Conservation (phyloP, 805 yeast species). For the Pichia thaimueangensis region DNA sequence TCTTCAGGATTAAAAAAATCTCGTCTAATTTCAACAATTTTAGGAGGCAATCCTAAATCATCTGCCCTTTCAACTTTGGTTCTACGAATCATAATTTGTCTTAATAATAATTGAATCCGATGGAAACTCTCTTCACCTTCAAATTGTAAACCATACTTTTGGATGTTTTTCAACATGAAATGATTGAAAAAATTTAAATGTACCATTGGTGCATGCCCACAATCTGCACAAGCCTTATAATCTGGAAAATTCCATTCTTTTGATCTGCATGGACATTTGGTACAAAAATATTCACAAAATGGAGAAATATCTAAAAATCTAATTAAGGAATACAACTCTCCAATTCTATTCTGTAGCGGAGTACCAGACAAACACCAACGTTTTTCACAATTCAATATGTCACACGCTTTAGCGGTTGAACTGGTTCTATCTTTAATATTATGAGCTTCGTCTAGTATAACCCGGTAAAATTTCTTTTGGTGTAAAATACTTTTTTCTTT, state of each 20-base stretch:
- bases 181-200: conserved; percentile 95
- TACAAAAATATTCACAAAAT: conserved; percentile 83
- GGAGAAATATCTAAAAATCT: conserved; percentile 81
- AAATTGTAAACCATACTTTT: conserved; percentile 73
- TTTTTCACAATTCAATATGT: conserved; percentile 59
- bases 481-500: conserved; percentile 77
- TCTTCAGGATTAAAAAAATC: conserved; percentile 93
- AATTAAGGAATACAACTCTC: conserved; percentile 90
- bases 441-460: conserved; percentile 93
- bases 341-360: conserved; percentile 92
- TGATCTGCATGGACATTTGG: conserved; percentile 83
- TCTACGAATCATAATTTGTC: conserved; percentile 84
- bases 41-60: conserved; percentile 94
- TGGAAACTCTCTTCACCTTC: conserved; percentile 75
- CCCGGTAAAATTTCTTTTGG: conserved; percentile 69
- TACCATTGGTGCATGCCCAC: conserved; percentile 91
- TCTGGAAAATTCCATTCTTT: conserved; percentile 81
- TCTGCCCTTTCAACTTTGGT: conserved; percentile 96
- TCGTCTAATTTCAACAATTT: conserved; percentile 81
- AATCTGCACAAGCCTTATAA: conserved; percentile 73
- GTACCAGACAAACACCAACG: conserved; percentile 95
- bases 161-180: conserved; percentile 90
- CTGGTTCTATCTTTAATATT: conserved; percentile 93
- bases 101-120: conserved; percentile 65
- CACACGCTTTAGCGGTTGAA: conserved; percentile 91